A percentile compares a stretch with the other conserved stretches of the same genome.
phyloP scores from a whole-genome alignment of 768 basidiomycete genomes.

The Russula foetens region DNA sequence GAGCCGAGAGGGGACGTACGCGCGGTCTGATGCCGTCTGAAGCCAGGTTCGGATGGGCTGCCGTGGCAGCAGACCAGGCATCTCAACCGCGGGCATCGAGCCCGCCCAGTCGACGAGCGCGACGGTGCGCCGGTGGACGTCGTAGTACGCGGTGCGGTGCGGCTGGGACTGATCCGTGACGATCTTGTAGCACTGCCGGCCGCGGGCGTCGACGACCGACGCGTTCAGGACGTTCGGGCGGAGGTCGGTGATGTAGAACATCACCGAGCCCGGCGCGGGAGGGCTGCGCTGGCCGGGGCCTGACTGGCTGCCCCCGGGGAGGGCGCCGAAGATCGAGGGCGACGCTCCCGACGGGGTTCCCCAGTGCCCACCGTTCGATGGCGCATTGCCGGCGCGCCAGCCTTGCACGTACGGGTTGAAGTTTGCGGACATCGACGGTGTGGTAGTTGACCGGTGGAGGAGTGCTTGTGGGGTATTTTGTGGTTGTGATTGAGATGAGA shows the following conservation, averaged over 20 bases:
- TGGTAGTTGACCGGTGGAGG: not conserved
- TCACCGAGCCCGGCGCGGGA: not conserved
- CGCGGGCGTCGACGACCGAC: constrained; percentile 15
- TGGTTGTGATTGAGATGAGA: too few relatives aligned
- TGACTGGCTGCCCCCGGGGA: not conserved
- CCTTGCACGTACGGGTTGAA: constrained; percentile 21
- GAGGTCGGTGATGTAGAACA: constrained; percentile 13
- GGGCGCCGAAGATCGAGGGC: constrained; percentile 20
- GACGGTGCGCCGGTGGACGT: constrained; percentile 14
- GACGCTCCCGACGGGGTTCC: not conserved
- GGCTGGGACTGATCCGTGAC: constrained; percentile 14
- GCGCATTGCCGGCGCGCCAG: constrained; percentile 12
- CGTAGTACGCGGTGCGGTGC: constrained; percentile 11
- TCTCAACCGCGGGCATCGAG: constrained; percentile 8
- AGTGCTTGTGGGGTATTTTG: too few relatives aligned
- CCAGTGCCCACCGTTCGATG: not conserved
- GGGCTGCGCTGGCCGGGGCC: not conserved
- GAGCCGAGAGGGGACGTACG: constrained; percentile 3
- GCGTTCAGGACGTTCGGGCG: constrained; percentile 20
- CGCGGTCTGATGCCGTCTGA: constrained; percentile 5
- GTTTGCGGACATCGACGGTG: constrained; percentile 9
- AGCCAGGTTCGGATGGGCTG: constrained; percentile 17
- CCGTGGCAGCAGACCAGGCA: constrained; percentile 16
- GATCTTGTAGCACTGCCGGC: constrained; percentile 10
- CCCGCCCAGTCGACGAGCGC: constrained; percentile 17